Conservation (phyloP, 1,139 yeast genomes). For the Hansenula sp. region DNA sequence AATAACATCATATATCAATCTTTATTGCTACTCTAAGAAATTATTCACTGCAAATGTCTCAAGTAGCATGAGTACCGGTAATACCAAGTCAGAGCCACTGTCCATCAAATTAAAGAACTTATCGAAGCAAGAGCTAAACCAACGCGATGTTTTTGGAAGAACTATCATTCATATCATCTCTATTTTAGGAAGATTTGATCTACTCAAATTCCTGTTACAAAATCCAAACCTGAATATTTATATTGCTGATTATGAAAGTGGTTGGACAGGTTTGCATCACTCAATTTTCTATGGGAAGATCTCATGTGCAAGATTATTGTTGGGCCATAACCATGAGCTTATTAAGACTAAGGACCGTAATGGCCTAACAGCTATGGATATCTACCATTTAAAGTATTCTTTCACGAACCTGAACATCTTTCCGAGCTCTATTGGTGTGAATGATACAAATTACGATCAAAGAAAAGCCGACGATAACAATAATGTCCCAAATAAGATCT, state of each 20-base stretch:
- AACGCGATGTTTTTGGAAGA: slow-evolving; percentile 73
- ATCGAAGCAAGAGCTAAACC: slow-evolving; percentile 38
- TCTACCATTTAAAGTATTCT: slow-evolving; percentile 27
- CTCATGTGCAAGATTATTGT: slow-evolving; percentile 48
- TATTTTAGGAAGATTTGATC: slow-evolving; percentile 45
- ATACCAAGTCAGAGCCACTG: slow-evolving; percentile 3
- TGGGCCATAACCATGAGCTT: slow-evolving; percentile 29
- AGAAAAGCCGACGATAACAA: slow-evolving; percentile 11
- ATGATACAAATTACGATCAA: slow-evolving; percentile 17
- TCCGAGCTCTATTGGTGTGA: slow-evolving; percentile 19
- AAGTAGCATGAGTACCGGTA: slow-evolving; percentile 3
- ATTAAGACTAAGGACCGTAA: slow-evolving; percentile 60
- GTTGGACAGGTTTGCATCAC: slow-evolving; percentile 81
- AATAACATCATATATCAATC: neutral
- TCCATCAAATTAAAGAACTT: slow-evolving; percentile 25
- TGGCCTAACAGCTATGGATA: slow-evolving; percentile 60
- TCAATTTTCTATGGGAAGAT: slow-evolving; percentile 59
- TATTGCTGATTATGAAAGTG: slow-evolving; percentile 66
- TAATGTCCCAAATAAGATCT: slow-evolving; percentile 9
- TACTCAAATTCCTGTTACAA: slow-evolving; percentile 43
- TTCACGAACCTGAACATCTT: slow-evolving; percentile 19
- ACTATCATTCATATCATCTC: slow-evolving; percentile 59
- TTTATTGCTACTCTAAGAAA: neutral
- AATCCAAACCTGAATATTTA: slow-evolving; percentile 43
- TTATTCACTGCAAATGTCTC: slow-evolving; percentile 4